These are phyloP conservation scores for Gossypium ekmanianum DNA, from an alignment of 345 rosid species.

Conservation along the genomic window DNA sequence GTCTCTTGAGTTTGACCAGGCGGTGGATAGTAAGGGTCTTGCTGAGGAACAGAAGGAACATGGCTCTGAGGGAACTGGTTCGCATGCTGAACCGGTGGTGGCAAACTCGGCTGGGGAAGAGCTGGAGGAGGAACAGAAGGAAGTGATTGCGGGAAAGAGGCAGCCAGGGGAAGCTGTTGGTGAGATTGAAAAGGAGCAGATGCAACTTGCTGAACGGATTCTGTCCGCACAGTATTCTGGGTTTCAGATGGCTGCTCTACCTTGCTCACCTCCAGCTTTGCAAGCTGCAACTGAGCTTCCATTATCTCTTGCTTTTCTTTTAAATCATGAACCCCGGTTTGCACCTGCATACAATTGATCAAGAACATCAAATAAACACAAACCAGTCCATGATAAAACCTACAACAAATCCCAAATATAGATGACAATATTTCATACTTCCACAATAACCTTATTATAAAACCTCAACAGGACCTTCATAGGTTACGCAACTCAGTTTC, in stretches of 20 bases:
- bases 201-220: constrained; percentile 40
- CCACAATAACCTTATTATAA: neutral
- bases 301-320: constrained; percentile 74
- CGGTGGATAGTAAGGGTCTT: constrained; percentile 54
- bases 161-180: constrained; percentile 35
- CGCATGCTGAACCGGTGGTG: constrained; percentile 47
- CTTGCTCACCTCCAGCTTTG: constrained; percentile 56
- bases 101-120: constrained; percentile 43
- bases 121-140: constrained; percentile 32
- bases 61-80: constrained; percentile 55
- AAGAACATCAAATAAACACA: constrained; percentile 8
- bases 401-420: neutral
- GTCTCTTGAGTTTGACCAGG: constrained; percentile 58
- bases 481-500: neutral
- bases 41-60: constrained; percentile 49
- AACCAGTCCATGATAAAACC: neutral
- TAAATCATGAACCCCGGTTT: constrained; percentile 56
- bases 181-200: constrained; percentile 50
- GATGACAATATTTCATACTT: neutral
- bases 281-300: constrained; percentile 64
- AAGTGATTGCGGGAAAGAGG: constrained; percentile 35
- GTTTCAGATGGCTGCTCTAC: constrained; percentile 42
- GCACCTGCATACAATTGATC: constrained; percentile 49
- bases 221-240: constrained; percentile 38
- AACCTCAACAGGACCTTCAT: neutral